Base-by-base conservation (phyloP, 208 protist genomes). In the Acanthamoeba sp. region DNA sequence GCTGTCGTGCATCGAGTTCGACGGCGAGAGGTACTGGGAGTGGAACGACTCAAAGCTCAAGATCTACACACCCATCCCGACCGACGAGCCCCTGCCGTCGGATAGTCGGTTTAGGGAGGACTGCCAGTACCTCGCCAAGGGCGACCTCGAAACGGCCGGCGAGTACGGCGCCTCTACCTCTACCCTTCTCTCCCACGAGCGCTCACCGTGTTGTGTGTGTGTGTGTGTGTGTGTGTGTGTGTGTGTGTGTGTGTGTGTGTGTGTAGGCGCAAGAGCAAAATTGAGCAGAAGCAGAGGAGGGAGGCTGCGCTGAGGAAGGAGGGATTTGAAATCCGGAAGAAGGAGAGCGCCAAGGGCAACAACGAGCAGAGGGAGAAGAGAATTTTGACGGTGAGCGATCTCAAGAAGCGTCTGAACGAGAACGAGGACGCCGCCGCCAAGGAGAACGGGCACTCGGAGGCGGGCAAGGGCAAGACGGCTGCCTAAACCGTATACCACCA, bases 21-120 rank as follows among this genome's bases (percentile, higher is more conserved):
- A 82, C 36, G 71, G 85, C 22, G 42, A 48, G 10, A 59, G 85
- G 36, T 96, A 94, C 93, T 96, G 95, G 95, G 89, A 96, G n/a
- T 66, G 96, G 27, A 94, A 90, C 40, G 78, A 90, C 40, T 82
- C 71, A 24, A 50, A 40, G 24, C 71, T 82, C 40, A 82, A 80
- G 27, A 90, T 18, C 87, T 91, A 88, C 66, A n/a, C n/a, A 57
- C 50, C 95, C 40, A 42, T 91, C 34, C 94, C 82, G 40, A 32
- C 62, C 71, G 66, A 95, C 57, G 38, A 52, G 22, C 95, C 95
- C 27, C 42, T 96, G 2, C 94, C 89, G 50, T 95, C 95, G 5
- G 95, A 96, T 64, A 71, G 45, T 27, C 52, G 89, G 38, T 95
- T 64, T 34, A 4, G 95, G n/a, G 91, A 94, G 34, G 94, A 95